Evolutionary conservation across 495 filamentous ascomycete species (phyloP).

Genomic region (Penicillium turbatum): DNA sequence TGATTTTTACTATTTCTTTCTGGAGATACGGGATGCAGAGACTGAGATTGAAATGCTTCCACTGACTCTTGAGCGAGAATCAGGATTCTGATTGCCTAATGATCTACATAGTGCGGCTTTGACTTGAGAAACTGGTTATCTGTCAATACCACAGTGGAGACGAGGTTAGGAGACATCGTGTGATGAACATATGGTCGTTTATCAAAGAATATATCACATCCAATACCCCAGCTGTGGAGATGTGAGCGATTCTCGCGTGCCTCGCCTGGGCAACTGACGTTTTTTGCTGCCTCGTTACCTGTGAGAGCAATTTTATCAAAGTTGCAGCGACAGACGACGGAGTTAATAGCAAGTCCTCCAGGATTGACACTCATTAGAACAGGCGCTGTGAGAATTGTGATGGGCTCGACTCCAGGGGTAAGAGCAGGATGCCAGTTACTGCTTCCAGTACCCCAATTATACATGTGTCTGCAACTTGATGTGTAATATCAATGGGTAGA

Average conservation of each 20-base stretch:
- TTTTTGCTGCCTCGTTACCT: too few species aligned
- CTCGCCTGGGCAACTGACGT: too few species aligned
- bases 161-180: background rate
- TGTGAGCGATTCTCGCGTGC: background rate
- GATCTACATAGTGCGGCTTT: background rate
- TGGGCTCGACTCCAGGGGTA: background rate
- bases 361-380: too few species aligned
- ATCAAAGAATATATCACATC: background rate
- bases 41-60: background rate
- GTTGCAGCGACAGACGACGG: background rate
- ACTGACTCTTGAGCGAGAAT: background rate
- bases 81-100: background rate
- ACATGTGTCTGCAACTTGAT: background rate
- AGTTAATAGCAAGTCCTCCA: background rate
- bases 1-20: background rate
- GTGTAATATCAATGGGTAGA: background rate
- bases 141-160: background rate
- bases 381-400: background rate
- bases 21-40: background rate
- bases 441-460: background rate
- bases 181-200: background rate
- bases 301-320: background rate
- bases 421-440: background rate
- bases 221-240: background rate
- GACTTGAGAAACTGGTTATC: background rate